Evolutionary conservation across 2,329 filamentous ascomycete species (phyloP).

Genomic region (Talaromyces sp.): DNA sequence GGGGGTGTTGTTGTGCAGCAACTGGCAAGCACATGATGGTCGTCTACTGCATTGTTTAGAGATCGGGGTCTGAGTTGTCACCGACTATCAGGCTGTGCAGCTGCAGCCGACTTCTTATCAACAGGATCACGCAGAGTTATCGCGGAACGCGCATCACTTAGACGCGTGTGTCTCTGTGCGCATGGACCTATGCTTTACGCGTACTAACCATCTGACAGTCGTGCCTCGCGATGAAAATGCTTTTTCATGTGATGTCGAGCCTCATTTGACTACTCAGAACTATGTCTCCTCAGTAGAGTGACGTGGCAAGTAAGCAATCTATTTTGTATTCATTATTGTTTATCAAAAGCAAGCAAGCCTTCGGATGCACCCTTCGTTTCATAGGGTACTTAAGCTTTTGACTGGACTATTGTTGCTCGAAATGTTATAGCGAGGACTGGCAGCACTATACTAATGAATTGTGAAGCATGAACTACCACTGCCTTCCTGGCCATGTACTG

Average conservation of each 20-base stretch:
- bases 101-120: conserved; percentile 3
- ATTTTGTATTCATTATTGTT: neutral
- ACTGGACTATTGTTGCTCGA: neutral
- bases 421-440: neutral
- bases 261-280: neutral
- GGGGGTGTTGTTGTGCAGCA: conserved; percentile 1
- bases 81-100: neutral
- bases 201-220: neutral
- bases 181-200: conserved; percentile 3
- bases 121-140: neutral
- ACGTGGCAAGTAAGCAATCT: conserved; percentile 3
- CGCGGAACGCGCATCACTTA: neutral
- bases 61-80: conserved; percentile 11
- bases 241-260: conserved; percentile 9
- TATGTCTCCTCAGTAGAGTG: conserved; percentile 1
- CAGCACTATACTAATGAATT: neutral
- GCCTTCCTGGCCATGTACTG: neutral
- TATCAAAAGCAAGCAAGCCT: neutral
- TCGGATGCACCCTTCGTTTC: neutral
- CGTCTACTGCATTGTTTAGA: conserved; percentile 7
- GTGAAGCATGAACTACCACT: neutral
- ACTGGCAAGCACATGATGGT: conserved; percentile 15
- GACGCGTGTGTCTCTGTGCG: neutral
- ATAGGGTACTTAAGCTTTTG: neutral
- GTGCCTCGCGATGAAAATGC: neutral